Evolutionary conservation across 2,329 filamentous ascomycete species (phyloP).

Genomic region (Fusarium sp.): DNA sequence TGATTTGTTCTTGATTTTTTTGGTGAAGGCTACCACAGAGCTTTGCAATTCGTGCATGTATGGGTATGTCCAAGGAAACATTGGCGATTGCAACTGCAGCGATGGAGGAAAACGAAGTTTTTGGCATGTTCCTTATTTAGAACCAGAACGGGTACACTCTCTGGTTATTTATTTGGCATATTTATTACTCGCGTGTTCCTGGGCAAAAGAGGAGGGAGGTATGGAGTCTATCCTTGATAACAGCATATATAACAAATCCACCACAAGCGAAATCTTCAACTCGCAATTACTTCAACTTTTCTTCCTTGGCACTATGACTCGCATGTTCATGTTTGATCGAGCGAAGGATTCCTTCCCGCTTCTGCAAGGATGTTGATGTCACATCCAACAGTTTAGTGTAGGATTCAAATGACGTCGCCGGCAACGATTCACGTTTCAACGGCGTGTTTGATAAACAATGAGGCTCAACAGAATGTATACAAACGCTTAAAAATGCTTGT

Average conservation of each 20-base stretch:
- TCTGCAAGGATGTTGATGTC: slow-evolving; percentile 4
- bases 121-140: slow-evolving; percentile 13
- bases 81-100: slow-evolving; percentile 1
- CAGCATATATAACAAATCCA: slow-evolving; percentile 32
- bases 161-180: slow-evolving; percentile 23
- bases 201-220: slow-evolving; percentile 4
- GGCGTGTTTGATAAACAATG: background rate
- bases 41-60: background rate
- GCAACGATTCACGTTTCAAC: background rate
- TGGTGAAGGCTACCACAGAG: slow-evolving; percentile 12
- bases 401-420: background rate
- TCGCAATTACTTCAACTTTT: background rate
- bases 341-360: background rate
- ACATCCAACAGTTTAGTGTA: background rate
- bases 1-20: slow-evolving; percentile 15
- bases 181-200: slow-evolving; percentile 4
- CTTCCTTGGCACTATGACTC: background rate
- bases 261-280: slow-evolving; percentile 10
- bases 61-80: slow-evolving; percentile 8
- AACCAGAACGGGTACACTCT: slow-evolving; percentile 14
- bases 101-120: slow-evolving; percentile 5
- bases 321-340: background rate
- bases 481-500: slow-evolving; percentile 24
- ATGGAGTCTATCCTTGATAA: slow-evolving; percentile 36
- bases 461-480: background rate